Evolutionary conservation across 2,329 filamentous ascomycete genomes (phyloP).

Genomic region (Ophiognomonia clavigignenti-juglandacearum): DNA sequence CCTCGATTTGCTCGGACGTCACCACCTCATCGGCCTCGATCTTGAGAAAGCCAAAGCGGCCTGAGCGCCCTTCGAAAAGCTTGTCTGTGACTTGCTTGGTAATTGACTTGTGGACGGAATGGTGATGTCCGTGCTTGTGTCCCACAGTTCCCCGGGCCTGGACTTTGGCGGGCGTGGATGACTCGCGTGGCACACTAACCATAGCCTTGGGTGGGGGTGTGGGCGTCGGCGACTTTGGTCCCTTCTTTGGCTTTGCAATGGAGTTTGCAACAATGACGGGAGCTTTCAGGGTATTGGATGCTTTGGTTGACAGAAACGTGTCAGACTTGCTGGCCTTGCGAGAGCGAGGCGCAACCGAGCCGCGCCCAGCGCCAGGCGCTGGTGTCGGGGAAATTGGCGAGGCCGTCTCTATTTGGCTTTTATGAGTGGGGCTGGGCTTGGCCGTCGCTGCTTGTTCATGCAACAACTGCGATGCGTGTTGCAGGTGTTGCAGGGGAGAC

Average conservation of each 20-base stretch:
- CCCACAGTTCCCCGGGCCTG: too few species aligned
- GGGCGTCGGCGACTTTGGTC: conserved; percentile 4
- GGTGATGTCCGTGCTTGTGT: conserved; percentile 4
- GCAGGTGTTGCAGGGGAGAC: conserved; percentile 1
- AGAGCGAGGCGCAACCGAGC: conserved; percentile 1
- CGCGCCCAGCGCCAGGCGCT: conserved; percentile 4
- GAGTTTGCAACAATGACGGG: conserved; percentile 7
- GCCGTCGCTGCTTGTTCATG: conserved; percentile 2
- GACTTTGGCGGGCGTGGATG: too few species aligned
- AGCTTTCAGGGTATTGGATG: conserved; percentile 6
- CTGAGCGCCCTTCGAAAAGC: conserved; percentile 46
- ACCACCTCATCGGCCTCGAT: conserved; percentile 57
- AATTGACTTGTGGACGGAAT: conserved; percentile 10
- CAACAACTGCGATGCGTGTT: conserved; percentile 7
- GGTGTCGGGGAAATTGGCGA: conserved; percentile 13
- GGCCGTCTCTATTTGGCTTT: not conserved
- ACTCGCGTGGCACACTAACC: conserved; percentile 1
- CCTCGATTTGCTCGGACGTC: conserved; percentile 46
- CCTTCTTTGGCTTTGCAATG: conserved; percentile 12
- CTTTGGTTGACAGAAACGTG: conserved; percentile 2
- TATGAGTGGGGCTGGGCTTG: not conserved
- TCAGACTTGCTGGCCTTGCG: conserved; percentile 7
- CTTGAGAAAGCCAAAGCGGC: conserved; percentile 19
- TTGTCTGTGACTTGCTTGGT: conserved; percentile 49
- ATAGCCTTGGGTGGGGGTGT: conserved; percentile 3